Evolutionary conservation across 2,329 filamentous ascomycete genomes (phyloP), one percentile per base, ranked within the genome.

Genomic region (Talaromyces sp.): DNA sequence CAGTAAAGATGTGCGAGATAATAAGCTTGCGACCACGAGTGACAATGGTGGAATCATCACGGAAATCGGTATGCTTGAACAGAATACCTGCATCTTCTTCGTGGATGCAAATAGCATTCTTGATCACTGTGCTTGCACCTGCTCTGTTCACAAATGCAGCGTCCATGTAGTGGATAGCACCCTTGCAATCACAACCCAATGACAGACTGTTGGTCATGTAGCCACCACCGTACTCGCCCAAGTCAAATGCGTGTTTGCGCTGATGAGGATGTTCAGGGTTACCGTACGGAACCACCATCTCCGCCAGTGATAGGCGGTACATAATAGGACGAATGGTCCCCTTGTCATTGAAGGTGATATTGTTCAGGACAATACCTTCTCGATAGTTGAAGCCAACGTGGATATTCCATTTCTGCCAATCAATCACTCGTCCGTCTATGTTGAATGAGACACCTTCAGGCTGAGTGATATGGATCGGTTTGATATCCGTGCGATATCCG

Each of bases 321-420:
- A 97, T 96, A 36, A 95, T 80, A 1, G 89, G 88, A 33, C 92
- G 82, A 35, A 87, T 79, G 43, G 78, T 87, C 46, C 89, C 86
- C 73, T 90, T 89, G 75, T 97, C 92, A 65, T 91, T 92, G 76
- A 88, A 96, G 2, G 86, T 89, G 69, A 96, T 91, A 75, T 96
- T 91, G 73, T 89, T 94, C 6, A 97, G 79, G 2, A 96, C 89
- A 64, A 96, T 88, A 21, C 92, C 92, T 75, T 97, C 92, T 25
- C 89, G 84, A 77, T 96, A 94, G 79, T 96, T 96, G 82, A 96
- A 97, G 22, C 92, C 92, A 60, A 97, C 84, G 71, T 96, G 92
- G 63, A 96, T 84, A 66, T 84, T 93, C 89, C 91, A 97, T 70
- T 95, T 96, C 73, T 96, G 91, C 92, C 92, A 96, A 63, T 85